Evolutionary conservation across 139 green algal species (phyloP).

Genomic region (Chlamydomonas sp.): DNA sequence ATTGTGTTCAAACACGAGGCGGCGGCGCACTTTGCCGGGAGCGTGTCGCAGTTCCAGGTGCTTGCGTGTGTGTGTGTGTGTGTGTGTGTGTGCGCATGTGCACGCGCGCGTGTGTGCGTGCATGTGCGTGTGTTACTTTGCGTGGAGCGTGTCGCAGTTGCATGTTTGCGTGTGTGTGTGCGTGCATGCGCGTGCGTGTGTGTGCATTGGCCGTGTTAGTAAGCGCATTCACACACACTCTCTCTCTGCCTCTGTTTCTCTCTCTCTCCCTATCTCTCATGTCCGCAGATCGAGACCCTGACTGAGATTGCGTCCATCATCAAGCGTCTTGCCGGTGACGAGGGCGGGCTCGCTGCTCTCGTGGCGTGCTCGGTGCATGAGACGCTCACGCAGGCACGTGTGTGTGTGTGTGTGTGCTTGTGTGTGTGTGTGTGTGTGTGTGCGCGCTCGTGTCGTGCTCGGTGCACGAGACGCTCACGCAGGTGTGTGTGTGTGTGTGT

Average conservation of each 20-base stretch:
- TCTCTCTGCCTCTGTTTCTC: background rate
- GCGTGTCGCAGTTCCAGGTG: constrained; percentile 31
- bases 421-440: background rate
- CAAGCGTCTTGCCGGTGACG: constrained; percentile 35
- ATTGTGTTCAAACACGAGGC: constrained; percentile 21
- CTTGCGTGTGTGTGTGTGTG: background rate
- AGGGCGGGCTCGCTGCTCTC: constrained; percentile 27
- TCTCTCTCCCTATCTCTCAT: constrained; percentile 2
- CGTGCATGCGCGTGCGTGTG: no score
- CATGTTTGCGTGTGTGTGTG: no score
- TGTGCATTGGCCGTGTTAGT: no score
- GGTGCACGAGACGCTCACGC: no score
- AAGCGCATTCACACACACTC: no score
- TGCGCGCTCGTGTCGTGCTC: background rate
- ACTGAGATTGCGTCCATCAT: constrained; percentile 40
- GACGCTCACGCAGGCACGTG: constrained; percentile 23
- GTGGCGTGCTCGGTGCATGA: constrained; percentile 19
- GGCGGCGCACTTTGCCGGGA: constrained; percentile 26
- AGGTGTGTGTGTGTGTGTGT: no score
- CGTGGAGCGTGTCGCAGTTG: no score
- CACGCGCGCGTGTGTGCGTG: no score
- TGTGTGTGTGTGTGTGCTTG: background rate
- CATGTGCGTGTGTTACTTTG: no score
- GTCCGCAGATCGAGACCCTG: constrained; percentile 38
- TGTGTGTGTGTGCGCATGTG: background rate